phyloP scores from a whole-genome alignment of 192 early-diverging fungal genomes.

The Funneliformis geosporum region DNA sequence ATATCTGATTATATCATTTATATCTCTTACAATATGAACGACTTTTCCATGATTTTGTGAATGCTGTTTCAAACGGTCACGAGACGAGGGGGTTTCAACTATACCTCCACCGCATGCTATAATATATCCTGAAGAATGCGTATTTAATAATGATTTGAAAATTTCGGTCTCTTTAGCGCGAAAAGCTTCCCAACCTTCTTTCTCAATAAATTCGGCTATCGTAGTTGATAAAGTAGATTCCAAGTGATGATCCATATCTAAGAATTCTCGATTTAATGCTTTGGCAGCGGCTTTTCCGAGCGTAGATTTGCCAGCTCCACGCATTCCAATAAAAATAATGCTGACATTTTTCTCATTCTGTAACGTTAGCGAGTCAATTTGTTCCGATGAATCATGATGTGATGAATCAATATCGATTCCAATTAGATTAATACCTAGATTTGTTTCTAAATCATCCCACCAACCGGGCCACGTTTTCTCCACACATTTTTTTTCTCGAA shows the following conservation, averaged over 20 bases:
- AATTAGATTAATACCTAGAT: slow-evolving; percentile 64
- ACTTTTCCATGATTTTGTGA: slow-evolving; percentile 59
- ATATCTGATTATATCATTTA: slow-evolving; percentile 78
- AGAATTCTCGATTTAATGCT: slow-evolving; percentile 67
- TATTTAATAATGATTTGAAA: slow-evolving; percentile 60
- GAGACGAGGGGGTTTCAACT: slow-evolving; percentile 77
- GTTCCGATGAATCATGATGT: slow-evolving; percentile 36
- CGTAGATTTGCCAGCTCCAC: slow-evolving; percentile 95
- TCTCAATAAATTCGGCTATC: slow-evolving; percentile 77
- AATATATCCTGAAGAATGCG: slow-evolving; percentile 62
- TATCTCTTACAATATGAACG: slow-evolving; percentile 79
- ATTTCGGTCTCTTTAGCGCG: slow-evolving; percentile 74
- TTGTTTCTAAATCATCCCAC: slow-evolving; percentile 93
- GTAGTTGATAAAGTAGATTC: slow-evolving; percentile 68
- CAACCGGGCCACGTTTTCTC: slow-evolving; percentile 99
- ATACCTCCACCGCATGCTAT: slow-evolving; percentile 96
- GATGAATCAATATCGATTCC: slow-evolving; percentile 57
- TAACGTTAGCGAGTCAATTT: slow-evolving; percentile 27
- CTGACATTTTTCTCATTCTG: slow-evolving; percentile 23
- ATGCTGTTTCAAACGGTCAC: slow-evolving; percentile 69
- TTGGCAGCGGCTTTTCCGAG: slow-evolving; percentile 76
- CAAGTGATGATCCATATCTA: slow-evolving; percentile 89
- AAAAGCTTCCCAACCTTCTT: slow-evolving; percentile 85
- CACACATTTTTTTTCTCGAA: slow-evolving; percentile 95
- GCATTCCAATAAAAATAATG: slow-evolving; percentile 98